Evolutionary conservation across 805 yeast genomes (phyloP).

Genomic region (Saccharomycopsis vini): DNA sequence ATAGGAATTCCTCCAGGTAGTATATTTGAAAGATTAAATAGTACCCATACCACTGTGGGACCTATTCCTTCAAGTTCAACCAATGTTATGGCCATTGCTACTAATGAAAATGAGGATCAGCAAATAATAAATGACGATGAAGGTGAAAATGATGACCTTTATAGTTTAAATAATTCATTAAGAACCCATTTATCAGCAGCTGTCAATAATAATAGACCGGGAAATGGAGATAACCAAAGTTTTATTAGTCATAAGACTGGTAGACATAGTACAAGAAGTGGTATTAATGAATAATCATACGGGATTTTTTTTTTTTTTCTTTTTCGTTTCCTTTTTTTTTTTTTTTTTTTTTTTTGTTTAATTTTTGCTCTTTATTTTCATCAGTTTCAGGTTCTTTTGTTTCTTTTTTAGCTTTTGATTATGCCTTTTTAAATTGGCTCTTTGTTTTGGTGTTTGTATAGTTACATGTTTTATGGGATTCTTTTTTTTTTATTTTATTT

Average conservation of each 20-base stretch:
- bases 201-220: conserved; percentile 1
- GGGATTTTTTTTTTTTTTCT: background rate
- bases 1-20: conserved; percentile 19
- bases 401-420: background rate
- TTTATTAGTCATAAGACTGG: conserved; percentile 14
- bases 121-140: background rate
- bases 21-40: conserved; percentile 17
- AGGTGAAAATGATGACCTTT: conserved; percentile 10
- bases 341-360: background rate
- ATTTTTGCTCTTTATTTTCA: background rate
- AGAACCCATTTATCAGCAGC: conserved; percentile 8
- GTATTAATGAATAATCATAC: background rate
- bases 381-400: background rate
- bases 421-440: no score
- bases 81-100: background rate
- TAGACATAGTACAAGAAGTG: conserved; percentile 3
- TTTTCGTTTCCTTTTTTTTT: background rate
- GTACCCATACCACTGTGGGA: background rate
- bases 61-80: background rate
- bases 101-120: background rate
- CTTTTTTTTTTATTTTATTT: no score
- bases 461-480: no score
- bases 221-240: conserved; percentile 10
- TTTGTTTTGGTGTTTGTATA: no score
- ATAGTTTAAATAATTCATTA: conserved; percentile 16